phyloP scores from a whole-genome alignment of 306 rosid genomes.

The Prunus dulcis region DNA sequence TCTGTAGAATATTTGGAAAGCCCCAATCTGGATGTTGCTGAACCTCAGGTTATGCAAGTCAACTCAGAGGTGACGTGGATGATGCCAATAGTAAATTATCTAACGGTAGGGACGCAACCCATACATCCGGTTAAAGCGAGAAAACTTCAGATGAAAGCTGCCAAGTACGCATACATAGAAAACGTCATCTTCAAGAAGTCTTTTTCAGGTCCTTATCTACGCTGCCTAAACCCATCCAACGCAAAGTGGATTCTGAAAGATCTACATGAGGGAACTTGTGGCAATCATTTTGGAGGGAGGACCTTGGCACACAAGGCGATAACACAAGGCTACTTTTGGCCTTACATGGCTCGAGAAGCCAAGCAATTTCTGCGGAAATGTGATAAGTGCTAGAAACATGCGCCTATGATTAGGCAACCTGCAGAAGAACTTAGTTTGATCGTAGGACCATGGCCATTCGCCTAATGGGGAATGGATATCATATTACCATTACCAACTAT shows the following conservation, averaged over 20 bases:
- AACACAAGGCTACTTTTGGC: neutral
- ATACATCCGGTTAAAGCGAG: fast-evolving
- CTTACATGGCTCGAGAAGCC: neutral
- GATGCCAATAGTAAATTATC: neutral
- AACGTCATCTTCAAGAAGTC: fast-evolving
- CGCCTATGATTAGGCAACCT: fast-evolving
- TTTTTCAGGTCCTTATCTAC: neutral
- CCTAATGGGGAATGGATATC: neutral
- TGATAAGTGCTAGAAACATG: neutral
- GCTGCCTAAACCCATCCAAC: neutral
- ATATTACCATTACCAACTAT: fast-evolving
- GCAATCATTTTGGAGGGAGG: neutral
- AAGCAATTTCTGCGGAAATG: neutral
- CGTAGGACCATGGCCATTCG: fast-evolving
- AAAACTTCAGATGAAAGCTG: neutral
- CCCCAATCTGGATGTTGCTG: too few relatives aligned
- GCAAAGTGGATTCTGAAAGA: neutral
- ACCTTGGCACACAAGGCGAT: neutral
- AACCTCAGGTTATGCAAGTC: too few relatives aligned
- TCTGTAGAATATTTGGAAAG: too few relatives aligned
- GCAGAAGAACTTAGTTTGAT: neutral
- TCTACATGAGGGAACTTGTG: neutral
- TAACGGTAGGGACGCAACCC: fast-evolving
- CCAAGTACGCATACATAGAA: neutral
- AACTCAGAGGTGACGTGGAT: neutral